These are phyloP conservation scores for Sapria himalayana DNA, from an alignment of 345 rosid species.

Conservation along the genomic window DNA sequence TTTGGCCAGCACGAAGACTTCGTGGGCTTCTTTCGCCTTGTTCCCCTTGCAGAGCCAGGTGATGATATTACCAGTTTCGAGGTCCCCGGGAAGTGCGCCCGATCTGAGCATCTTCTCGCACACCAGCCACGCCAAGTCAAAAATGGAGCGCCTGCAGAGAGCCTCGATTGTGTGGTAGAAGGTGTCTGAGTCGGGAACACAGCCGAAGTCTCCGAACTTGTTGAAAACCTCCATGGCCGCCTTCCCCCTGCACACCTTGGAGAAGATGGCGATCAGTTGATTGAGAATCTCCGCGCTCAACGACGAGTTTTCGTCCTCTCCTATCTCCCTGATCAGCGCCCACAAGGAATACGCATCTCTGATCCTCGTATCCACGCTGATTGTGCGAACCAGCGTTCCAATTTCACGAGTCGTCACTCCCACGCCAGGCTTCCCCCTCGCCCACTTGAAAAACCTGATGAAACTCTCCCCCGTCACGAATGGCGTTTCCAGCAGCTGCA, in stretches of 20 bases:
- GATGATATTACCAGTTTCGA: constrained; percentile 40
- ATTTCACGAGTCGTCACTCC: constrained; percentile 16
- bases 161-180: constrained; percentile 47
- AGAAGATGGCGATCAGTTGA: constrained; percentile 39
- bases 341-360: constrained; percentile 37
- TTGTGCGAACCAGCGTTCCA: constrained; percentile 25
- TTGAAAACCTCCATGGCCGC: constrained; percentile 50
- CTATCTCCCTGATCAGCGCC: constrained; percentile 51
- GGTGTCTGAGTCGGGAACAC: constrained; percentile 27
- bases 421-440: constrained; percentile 14
- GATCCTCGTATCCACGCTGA: constrained; percentile 22
- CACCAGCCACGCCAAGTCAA: constrained; percentile 35
- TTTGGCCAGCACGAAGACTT: constrained; percentile 29
- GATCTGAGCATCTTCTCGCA: constrained; percentile 51
- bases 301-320: constrained; percentile 14
- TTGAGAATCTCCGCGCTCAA: constrained; percentile 35
- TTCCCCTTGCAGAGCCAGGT: constrained; percentile 49
- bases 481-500: constrained; percentile 36
- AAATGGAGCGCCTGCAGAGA: constrained; percentile 26
- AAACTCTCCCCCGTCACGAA: constrained; percentile 28
- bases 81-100: constrained; percentile 25
- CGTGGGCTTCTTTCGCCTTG: constrained; percentile 30
- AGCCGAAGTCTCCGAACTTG: constrained; percentile 36
- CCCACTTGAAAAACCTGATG: constrained; percentile 50
- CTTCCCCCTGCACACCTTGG: constrained; percentile 46